A percentile compares a stretch with the other conserved stretches of the same genome.
Conservation (phyloP, 2,329 filamentous ascomycete genomes). For the Neonectria magnoliae region DNA sequence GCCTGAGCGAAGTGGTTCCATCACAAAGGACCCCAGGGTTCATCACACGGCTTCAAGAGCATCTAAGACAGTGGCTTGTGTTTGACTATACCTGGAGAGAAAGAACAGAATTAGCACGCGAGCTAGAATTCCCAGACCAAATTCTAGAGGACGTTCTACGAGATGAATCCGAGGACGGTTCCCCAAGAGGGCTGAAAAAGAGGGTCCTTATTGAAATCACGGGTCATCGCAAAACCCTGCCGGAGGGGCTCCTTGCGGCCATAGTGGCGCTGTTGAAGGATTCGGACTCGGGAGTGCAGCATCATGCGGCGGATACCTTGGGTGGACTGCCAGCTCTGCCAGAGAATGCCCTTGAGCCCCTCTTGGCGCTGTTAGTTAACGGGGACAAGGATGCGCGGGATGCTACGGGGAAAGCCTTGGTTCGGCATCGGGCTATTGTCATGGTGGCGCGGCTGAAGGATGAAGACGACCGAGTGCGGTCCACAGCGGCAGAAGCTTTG, state of each 20-base stretch:
- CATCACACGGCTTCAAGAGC: not conserved
- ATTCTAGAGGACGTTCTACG: not conserved
- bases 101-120: not conserved
- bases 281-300: not conserved
- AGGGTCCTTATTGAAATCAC: not conserved
- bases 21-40: not conserved
- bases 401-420: not conserved
- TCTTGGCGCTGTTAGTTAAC: not conserved
- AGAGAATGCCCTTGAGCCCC: not conserved
- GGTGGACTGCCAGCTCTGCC: not conserved
- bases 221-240: not conserved
- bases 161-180: not conserved
- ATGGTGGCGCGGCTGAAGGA: not conserved
- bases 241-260: not conserved
- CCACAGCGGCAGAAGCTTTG: not conserved
- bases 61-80: not conserved
- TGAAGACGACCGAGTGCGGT: not conserved
- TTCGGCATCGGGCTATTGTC: too few relatives aligned
- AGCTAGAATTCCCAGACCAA: not conserved
- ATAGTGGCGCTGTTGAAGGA: not conserved
- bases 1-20: constrained; percentile 44
- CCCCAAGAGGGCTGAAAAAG: not conserved
- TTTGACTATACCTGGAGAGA: not conserved
- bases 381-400: fast-evolving
- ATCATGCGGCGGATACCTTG: not conserved